Evolutionary conservation across 352 stramenopile species (phyloP).

Genomic region (Globisporangium cylindrosporum): DNA sequence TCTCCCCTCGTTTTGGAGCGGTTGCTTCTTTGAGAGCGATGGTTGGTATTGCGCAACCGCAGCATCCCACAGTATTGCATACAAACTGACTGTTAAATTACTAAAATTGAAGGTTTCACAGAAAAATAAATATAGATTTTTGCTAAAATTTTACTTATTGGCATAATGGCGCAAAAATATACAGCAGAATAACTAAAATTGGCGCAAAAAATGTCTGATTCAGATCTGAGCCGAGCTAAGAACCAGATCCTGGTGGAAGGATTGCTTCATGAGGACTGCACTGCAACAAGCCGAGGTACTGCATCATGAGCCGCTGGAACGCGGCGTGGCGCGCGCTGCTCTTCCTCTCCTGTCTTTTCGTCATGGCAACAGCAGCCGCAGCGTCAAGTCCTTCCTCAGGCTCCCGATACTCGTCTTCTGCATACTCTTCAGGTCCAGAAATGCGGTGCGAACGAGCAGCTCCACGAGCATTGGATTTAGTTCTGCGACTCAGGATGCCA

Average conservation of each 20-base stretch:
- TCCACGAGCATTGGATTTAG: not conserved
- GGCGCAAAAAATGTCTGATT: not conserved
- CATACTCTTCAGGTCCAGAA: not conserved
- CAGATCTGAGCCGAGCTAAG: not conserved
- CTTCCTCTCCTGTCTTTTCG: not conserved
- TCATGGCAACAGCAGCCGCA: not conserved
- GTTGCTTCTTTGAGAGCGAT: not conserved
- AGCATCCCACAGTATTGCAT: not conserved
- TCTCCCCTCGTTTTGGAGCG: not conserved
- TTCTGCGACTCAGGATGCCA: not conserved
- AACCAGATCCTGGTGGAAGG: not conserved
- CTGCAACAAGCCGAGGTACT: conserved; percentile 18
- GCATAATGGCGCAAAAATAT: too few species aligned
- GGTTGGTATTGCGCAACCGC: not conserved
- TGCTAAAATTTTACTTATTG: too few species aligned
- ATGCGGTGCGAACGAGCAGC: not conserved
- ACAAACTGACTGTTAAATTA: too few species aligned
- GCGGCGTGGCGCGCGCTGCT: not conserved
- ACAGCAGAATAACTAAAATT: too few species aligned
- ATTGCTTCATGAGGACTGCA: conserved; percentile 2
- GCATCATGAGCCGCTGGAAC: conserved; percentile 22
- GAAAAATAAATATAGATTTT: too few species aligned
- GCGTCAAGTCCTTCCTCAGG: not conserved
- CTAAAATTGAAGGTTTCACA: too few species aligned
- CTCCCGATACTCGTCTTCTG: not conserved